Evolutionary conservation across 768 basidiomycete genomes (phyloP), one percentile per base, ranked within the genome.

Genomic region (Termitomyces sp.): DNA sequence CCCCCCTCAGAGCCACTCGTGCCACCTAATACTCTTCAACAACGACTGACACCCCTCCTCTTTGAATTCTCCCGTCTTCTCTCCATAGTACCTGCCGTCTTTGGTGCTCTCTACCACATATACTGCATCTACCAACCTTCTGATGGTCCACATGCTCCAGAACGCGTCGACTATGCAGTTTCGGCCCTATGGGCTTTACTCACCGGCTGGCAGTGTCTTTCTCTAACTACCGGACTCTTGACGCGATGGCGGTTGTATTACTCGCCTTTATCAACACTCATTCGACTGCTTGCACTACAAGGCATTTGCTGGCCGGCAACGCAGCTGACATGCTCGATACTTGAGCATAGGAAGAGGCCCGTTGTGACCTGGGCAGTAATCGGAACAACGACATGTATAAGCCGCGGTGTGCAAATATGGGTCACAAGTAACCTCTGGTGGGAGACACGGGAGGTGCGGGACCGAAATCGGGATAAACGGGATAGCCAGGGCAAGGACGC

Each of bases 291-390:
- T 55, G 95, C 92, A 0, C 77, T 98, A 0, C 96, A 98, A 68
- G 91, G 92, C 18, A 94, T 98, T 58, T 98, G 95, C 73, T 98
- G 94, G 94, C 92, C 93, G 2, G 87, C 92, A 3, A 97, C 94
- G 5, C 90, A 92, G 62, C 71, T 92, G 40, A 95, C 92, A 1
- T 83, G 96, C 33, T 81, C 77, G 54, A 72, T 94, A 51, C 78
- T 98, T 46, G 85, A 87, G 32, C 77, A 84, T 54, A 79, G 80
- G 18, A 76, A 75, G 35, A 82, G 94, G 9, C 92, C 94, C 0
- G 85, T 92, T n/a, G 74, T 89, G 5, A 88, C 85, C 52, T 98
- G 96, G 96, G 88, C 92, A 3, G 81, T 88, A 11, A 90, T 98
- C 49, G 94, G 88, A 0, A 94, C 88, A 13, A 92, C 91, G 47